A percentile compares a stretch with the other conserved stretches of the same genome.
These are phyloP conservation scores for Rutstroemia sp. DNA, from an alignment of 2,329 filamentous ascomycete species.

Conservation along the genomic window DNA sequence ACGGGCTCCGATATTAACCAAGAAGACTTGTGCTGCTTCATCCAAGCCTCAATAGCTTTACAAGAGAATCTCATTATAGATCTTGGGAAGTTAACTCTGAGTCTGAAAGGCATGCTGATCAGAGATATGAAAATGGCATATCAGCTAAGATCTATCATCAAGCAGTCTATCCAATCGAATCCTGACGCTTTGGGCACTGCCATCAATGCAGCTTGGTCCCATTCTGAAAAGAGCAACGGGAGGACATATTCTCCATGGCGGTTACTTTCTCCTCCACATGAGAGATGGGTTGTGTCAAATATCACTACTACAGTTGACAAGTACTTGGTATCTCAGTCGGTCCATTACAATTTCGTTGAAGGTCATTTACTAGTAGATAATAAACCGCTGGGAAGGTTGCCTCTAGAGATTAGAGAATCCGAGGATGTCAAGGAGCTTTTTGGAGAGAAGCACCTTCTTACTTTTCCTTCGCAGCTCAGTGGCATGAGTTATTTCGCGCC, in stretches of 20 bases:
- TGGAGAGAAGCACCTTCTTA: slow-evolving; percentile 42
- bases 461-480: slow-evolving; percentile 41
- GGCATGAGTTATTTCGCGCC: slow-evolving; percentile 44
- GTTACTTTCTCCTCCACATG: slow-evolving; percentile 21
- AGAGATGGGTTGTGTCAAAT: slow-evolving; percentile 35
- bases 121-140: slow-evolving; percentile 40
- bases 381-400: slow-evolving; percentile 43
- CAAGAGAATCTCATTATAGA: slow-evolving; percentile 40
- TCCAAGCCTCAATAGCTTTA: slow-evolving; percentile 36
- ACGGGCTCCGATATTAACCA: background rate
- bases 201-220: slow-evolving; percentile 38
- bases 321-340: slow-evolving; percentile 30
- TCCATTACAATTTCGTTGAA: slow-evolving; percentile 35
- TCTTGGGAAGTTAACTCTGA: slow-evolving; percentile 28
- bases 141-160: slow-evolving; percentile 31
- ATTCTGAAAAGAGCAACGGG: slow-evolving; percentile 20
- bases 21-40: slow-evolving; percentile 26
- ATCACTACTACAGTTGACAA: slow-evolving; percentile 23
- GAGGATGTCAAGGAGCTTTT: slow-evolving; percentile 43
- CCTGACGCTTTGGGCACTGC: slow-evolving; percentile 29
- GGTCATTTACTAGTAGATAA: slow-evolving; percentile 44
- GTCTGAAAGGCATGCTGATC: slow-evolving; percentile 35
- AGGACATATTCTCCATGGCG: slow-evolving; percentile 17
- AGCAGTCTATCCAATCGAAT: slow-evolving; percentile 28
- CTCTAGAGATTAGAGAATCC: slow-evolving; percentile 40